These are phyloP conservation scores for Alternaria panax DNA, from an alignment of 2,329 filamentous ascomycete genomes.

Conservation along the genomic window DNA sequence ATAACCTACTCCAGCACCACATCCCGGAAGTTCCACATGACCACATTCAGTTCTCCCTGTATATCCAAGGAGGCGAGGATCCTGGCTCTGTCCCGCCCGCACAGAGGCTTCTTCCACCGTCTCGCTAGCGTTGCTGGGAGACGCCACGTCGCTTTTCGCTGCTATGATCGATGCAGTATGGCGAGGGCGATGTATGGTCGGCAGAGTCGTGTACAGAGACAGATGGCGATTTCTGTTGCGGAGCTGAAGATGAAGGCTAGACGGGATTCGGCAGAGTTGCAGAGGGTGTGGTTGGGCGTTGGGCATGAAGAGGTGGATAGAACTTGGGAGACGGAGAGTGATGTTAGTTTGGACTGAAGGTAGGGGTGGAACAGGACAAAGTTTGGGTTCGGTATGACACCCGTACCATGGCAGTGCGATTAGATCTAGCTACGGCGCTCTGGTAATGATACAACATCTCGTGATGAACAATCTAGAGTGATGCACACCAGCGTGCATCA, in stretches of 20 bases:
- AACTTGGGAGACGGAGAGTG: neutral
- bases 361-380: neutral
- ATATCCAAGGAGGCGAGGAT: neutral
- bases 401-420: neutral
- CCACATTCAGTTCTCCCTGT: neutral
- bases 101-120: neutral
- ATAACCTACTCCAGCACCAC: neutral
- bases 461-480: neutral
- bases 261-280: constrained; percentile 3
- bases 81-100: neutral
- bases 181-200: neutral
- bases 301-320: neutral
- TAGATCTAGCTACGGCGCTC: neutral
- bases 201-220: neutral
- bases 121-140: neutral
- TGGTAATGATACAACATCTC: neutral
- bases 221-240: neutral
- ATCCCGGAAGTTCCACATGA: neutral
- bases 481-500: neutral
- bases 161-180: neutral
- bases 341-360: constrained; percentile 1
- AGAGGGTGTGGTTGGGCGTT: neutral
- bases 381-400: neutral
- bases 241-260: neutral
- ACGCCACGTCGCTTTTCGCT: neutral